phyloP scores from a whole-genome alignment of 2,329 filamentous ascomycete genomes.

The Aciculosporium take region DNA sequence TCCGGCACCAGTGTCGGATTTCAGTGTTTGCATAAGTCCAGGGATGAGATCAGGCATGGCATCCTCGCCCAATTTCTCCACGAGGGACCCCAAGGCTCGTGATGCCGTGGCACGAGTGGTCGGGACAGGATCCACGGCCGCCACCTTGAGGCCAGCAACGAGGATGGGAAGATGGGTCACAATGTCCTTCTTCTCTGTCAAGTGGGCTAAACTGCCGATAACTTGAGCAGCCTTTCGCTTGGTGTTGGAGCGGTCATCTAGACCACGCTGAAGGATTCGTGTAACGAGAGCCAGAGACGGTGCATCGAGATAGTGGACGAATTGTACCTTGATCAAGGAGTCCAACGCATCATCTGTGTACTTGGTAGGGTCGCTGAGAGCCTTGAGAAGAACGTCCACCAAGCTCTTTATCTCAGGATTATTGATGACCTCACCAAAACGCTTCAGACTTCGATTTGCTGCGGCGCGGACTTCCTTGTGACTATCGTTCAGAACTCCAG shows the following conservation, averaged over 20 bases:
- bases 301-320: slow-evolving; percentile 95
- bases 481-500: slow-evolving; percentile 86
- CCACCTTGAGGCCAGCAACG: slow-evolving; percentile 75
- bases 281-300: slow-evolving; percentile 90
- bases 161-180: slow-evolving; percentile 81
- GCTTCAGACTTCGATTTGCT: slow-evolving; percentile 90
- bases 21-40: slow-evolving; percentile 92
- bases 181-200: slow-evolving; percentile 92
- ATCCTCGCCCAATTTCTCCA: slow-evolving; percentile 96
- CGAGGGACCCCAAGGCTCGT: slow-evolving; percentile 86
- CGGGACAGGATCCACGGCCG: slow-evolving; percentile 88
- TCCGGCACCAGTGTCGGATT: slow-evolving; percentile 90
- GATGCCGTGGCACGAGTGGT: slow-evolving; percentile 93
- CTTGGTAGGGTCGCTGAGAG: slow-evolving; percentile 91
- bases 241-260: slow-evolving; percentile 81
- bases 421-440: slow-evolving; percentile 95
- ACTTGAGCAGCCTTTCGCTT: slow-evolving; percentile 96
- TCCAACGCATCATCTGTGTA: slow-evolving; percentile 93
- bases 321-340: slow-evolving; percentile 91
- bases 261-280: slow-evolving; percentile 83
- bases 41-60: slow-evolving; percentile 93
- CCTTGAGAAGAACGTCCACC: slow-evolving; percentile 84
- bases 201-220: slow-evolving; percentile 90
- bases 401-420: slow-evolving; percentile 94
- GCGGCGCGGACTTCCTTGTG: slow-evolving; percentile 91